Conservation (phyloP, 208 protist species). For the Tritrichomonas foetus region DNA sequence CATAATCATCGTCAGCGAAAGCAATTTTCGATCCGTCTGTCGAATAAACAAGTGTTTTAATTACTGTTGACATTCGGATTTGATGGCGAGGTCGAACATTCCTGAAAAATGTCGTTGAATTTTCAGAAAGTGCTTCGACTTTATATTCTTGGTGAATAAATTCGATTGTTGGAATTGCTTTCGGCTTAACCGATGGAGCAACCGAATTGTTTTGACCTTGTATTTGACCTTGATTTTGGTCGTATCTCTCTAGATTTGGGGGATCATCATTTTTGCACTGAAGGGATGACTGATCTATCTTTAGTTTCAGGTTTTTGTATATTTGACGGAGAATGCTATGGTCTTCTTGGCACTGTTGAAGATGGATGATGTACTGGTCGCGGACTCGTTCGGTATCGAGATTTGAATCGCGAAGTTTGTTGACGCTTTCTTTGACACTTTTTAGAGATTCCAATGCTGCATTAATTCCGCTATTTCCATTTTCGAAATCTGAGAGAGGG, state of each 20-base stretch:
- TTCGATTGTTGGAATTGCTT: neutral
- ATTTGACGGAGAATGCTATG: neutral
- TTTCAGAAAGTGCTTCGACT: neutral
- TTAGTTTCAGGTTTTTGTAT: slow-evolving; percentile 14
- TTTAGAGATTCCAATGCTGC: neutral
- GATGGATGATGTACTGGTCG: slow-evolving; percentile 31
- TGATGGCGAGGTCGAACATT: neutral
- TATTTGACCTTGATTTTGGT: too few relatives aligned
- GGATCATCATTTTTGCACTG: neutral
- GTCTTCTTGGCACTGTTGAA: slow-evolving; percentile 23
- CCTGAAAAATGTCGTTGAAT: neutral
- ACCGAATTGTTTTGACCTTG: neutral
- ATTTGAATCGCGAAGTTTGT: neutral
- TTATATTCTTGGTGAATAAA: neutral
- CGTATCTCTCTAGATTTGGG: neutral
- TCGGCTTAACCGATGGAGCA: neutral
- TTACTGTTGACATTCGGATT: neutral
- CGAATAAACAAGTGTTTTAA: neutral
- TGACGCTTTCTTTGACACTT: neutral
- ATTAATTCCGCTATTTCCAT: too few relatives aligned
- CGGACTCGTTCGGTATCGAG: neutral
- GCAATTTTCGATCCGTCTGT: neutral
- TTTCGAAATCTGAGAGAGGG: too few relatives aligned
- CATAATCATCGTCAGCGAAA: neutral
- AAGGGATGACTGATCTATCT: neutral